A percentile compares a stretch with the other conserved stretches of the same genome.
Conservation (phyloP, 495 filamentous ascomycete species). For the Massariosphaeria phaeospora region DNA sequence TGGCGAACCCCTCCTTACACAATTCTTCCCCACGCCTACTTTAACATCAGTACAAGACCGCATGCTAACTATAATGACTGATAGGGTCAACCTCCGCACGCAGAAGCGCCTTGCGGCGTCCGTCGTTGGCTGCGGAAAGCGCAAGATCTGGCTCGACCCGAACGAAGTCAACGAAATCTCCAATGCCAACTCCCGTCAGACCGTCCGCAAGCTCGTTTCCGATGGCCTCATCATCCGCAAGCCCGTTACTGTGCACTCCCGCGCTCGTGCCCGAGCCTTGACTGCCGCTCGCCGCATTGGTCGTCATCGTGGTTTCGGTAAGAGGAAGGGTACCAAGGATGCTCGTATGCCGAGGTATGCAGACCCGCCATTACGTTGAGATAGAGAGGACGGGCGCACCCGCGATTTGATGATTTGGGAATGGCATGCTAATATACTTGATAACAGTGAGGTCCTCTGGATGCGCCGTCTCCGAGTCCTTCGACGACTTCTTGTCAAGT, state of each 20-base stretch:
- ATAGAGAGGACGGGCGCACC: not conserved
- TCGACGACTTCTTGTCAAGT: slow-evolving; percentile 97
- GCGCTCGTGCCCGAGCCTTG: slow-evolving; percentile 86
- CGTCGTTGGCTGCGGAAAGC: slow-evolving; percentile 96
- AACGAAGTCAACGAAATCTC: slow-evolving; percentile 99
- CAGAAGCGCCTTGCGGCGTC: slow-evolving; percentile 99
- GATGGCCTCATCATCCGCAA: slow-evolving; percentile 99
- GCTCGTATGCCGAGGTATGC: slow-evolving; percentile 97
- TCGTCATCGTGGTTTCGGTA: slow-evolving; percentile 97
- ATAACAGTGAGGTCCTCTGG: slow-evolving; percentile 84
- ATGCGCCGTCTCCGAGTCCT: slow-evolving; percentile 99
- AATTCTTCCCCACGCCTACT: slow-evolving; percentile 3
- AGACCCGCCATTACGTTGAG: not conserved
- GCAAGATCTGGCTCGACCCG: slow-evolving; percentile 99
- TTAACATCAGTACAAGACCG: not conserved
- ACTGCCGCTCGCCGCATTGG: slow-evolving; percentile 84
- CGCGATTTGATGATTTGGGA: slow-evolving; percentile 1
- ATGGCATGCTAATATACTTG: slow-evolving; percentile 23
- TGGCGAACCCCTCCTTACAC: slow-evolving; percentile 20
- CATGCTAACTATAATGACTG: slow-evolving; percentile 27
- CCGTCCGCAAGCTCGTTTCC: slow-evolving; percentile 98
- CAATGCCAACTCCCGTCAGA: slow-evolving; percentile 99
- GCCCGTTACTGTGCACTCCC: slow-evolving; percentile 99
- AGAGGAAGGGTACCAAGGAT: slow-evolving; percentile 99
- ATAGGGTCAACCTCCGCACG: slow-evolving; percentile 97